These are phyloP conservation scores for Rhizophagus prolifer DNA, from an alignment of 192 early-diverging fungal genomes.

Conservation along the genomic window DNA sequence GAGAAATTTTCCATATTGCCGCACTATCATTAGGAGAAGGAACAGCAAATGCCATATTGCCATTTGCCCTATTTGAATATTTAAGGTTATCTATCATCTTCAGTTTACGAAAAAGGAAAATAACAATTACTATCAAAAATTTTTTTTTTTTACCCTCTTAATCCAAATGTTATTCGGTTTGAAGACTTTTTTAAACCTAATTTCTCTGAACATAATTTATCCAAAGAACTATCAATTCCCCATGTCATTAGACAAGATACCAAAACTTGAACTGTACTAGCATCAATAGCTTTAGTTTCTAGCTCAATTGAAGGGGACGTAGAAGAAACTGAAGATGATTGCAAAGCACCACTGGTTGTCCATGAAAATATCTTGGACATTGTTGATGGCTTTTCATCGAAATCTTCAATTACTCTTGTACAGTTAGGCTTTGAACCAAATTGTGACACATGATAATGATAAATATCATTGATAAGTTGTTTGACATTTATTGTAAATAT, in stretches of 20 bases:
- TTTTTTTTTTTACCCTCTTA: slow-evolving; percentile 48
- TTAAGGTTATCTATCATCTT: not conserved
- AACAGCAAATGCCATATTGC: slow-evolving; percentile 61
- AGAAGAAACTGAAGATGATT: slow-evolving; percentile 8
- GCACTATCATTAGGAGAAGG: slow-evolving; percentile 38
- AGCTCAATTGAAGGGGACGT: not conserved
- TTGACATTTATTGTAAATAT: slow-evolving; percentile 28
- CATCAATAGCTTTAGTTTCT: slow-evolving; percentile 11
- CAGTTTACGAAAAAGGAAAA: not conserved
- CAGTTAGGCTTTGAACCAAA: slow-evolving; percentile 22
- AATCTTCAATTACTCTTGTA: not conserved
- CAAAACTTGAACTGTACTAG: slow-evolving; percentile 23
- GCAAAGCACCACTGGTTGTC: slow-evolving; percentile 5
- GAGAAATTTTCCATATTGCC: slow-evolving; percentile 60
- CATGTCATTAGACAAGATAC: slow-evolving; percentile 50
- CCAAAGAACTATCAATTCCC: slow-evolving; percentile 55
- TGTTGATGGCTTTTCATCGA: slow-evolving; percentile 15
- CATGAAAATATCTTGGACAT: slow-evolving; percentile 29
- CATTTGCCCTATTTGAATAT: slow-evolving; percentile 52
- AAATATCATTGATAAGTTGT: slow-evolving; percentile 31
- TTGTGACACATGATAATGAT: slow-evolving; percentile 30
- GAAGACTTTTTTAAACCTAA: slow-evolving; percentile 33
- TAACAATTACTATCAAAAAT: not conserved
- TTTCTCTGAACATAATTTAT: slow-evolving; percentile 40
- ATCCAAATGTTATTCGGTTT: slow-evolving; percentile 43